Conservation (phyloP, 1,139 yeast genomes). For the Candida albicans region DNA sequence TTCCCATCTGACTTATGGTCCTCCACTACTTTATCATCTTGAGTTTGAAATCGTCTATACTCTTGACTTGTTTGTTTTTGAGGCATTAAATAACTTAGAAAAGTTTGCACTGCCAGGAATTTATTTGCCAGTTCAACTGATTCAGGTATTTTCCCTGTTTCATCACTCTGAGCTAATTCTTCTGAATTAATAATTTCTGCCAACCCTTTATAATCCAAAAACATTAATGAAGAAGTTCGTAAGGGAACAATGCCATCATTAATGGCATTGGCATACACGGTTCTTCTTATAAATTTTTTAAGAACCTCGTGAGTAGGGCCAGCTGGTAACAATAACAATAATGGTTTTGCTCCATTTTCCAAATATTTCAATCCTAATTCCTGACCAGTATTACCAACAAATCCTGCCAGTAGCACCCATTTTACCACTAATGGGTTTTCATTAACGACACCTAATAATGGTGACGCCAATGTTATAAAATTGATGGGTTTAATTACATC, state of each 20-base stretch:
- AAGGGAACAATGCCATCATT: constrained; percentile 94
- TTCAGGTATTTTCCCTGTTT: constrained; percentile 11
- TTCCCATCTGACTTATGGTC: constrained; percentile 9
- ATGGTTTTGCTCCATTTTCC: constrained; percentile 52
- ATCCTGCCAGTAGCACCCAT: constrained; percentile 80
- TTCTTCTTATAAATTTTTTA: constrained; percentile 62
- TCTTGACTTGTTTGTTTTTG: constrained; percentile 30
- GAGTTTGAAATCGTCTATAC: constrained; percentile 34
- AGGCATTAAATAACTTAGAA: constrained; percentile 47
- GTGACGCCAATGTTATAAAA: constrained; percentile 84
- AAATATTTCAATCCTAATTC: constrained; percentile 67
- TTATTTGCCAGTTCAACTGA: constrained; percentile 11
- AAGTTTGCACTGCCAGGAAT: constrained; percentile 42
- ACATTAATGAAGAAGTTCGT: constrained; percentile 79
- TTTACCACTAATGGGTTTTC: constrained; percentile 90
- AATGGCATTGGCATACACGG: constrained; percentile 75
- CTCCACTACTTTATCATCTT: constrained; percentile 5
- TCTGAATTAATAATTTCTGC: constrained; percentile 39
- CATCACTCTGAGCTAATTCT: constrained; percentile 6
- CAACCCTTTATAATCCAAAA: constrained; percentile 56
- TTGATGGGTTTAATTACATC: constrained; percentile 68
- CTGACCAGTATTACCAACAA: constrained; percentile 92
- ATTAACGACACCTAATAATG: constrained; percentile 77
- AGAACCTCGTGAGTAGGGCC: constrained; percentile 76
- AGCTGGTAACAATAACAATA: constrained; percentile 71